Conservation (phyloP, 2,329 filamentous ascomycete species). For the Thermoascus crustaceus region DNA sequence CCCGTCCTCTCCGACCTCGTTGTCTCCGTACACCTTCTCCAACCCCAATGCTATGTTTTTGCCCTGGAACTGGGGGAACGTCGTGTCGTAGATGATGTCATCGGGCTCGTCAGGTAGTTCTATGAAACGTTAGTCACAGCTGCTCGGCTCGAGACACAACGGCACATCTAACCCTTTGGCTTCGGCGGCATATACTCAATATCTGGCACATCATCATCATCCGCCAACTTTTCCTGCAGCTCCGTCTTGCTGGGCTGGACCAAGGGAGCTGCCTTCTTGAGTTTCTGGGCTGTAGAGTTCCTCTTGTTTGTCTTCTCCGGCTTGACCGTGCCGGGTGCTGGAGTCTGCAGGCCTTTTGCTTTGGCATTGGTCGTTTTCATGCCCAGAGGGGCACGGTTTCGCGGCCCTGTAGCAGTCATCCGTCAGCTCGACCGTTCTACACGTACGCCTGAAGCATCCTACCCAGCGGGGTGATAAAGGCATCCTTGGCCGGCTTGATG, state of each 20-base stretch:
- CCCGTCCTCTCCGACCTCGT: conserved; percentile 46
- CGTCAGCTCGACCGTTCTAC: background rate
- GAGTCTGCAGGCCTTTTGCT: conserved; percentile 58
- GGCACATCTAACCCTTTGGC: conserved; percentile 42
- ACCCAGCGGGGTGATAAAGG: conserved; percentile 77
- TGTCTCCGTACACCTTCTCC: conserved; percentile 41
- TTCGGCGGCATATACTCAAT: conserved; percentile 84
- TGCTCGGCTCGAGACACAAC: conserved; percentile 8
- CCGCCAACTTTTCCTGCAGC: conserved; percentile 41
- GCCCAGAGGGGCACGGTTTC: conserved; percentile 71
- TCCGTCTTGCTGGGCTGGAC: conserved; percentile 36
- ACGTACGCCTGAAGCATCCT: conserved; percentile 14
- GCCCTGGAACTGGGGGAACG: conserved; percentile 46
- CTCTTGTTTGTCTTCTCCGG: conserved; percentile 56
- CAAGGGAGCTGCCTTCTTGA: conserved; percentile 48
- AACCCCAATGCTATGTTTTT: conserved; percentile 46
- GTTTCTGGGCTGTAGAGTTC: conserved; percentile 52
- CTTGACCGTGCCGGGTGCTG: conserved; percentile 52
- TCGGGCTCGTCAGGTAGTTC: conserved; percentile 39
- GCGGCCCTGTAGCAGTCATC: conserved; percentile 44
- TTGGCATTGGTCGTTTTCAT: conserved; percentile 97
- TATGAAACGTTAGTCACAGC: conserved; percentile 42
- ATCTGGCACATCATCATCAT: conserved; percentile 57
- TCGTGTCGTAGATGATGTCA: conserved; percentile 40
- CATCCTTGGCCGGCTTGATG: conserved; percentile 50